Conservation (phyloP, 805 yeast genomes). For the Sungouiozyma intestinalis region DNA sequence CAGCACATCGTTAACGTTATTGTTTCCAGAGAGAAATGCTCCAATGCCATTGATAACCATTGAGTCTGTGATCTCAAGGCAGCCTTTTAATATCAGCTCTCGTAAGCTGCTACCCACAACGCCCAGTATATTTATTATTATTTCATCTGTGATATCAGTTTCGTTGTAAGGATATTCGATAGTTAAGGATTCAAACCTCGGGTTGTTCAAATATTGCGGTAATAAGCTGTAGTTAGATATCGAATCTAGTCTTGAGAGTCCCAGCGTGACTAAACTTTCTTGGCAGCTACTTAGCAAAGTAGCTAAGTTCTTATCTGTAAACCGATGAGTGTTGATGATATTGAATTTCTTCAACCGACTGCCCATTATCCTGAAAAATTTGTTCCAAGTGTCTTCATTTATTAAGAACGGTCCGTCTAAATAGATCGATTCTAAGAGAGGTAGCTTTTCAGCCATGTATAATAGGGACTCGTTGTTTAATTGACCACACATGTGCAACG, state of each 20-base stretch:
- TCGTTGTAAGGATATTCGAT: conserved; percentile 59
- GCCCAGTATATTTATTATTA: conserved; percentile 49
- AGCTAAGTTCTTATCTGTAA: conserved; percentile 55
- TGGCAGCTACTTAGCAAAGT: conserved; percentile 54
- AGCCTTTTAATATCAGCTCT: conserved; percentile 58
- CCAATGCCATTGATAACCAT: conserved; percentile 47
- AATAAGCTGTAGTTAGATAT: conserved; percentile 52
- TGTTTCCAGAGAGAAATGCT: conserved; percentile 40
- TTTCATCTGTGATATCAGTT: conserved; percentile 57
- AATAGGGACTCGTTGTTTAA: conserved; percentile 64
- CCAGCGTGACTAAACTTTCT: conserved; percentile 42
- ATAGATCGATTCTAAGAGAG: conserved; percentile 41
- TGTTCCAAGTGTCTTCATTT: conserved; percentile 66
- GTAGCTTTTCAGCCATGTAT: conserved; percentile 52
- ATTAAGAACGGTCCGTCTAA: conserved; percentile 88
- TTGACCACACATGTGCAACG: conserved; percentile 88
- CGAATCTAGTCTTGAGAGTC: conserved; percentile 65
- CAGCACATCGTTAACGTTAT: conserved; percentile 21
- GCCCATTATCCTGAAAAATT: conserved; percentile 53
- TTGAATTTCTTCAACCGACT: conserved; percentile 47
- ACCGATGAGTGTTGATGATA: conserved; percentile 73
- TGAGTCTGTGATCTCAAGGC: conserved; percentile 59
- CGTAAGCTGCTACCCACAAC: conserved; percentile 52
- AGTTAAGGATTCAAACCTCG: conserved; percentile 43
- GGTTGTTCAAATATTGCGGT: conserved; percentile 47